phyloP scores from a whole-genome alignment of 116 monocot species.

The Posidonia oceanica region DNA sequence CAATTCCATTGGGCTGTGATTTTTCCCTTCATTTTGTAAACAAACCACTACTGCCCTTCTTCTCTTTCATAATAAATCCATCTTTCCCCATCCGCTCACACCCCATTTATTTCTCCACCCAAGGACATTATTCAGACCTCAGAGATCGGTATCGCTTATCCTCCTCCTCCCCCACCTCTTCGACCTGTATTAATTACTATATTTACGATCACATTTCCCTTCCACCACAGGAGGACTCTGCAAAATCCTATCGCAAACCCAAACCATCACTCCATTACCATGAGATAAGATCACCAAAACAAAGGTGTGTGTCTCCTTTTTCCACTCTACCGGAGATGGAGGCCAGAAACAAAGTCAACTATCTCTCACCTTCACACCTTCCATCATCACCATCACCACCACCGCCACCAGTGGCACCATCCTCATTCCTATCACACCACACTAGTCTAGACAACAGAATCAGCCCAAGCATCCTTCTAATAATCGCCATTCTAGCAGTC shows the following conservation, averaged over 20 bases:
- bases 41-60: background rate
- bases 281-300: background rate
- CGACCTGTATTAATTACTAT: background rate
- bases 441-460: constrained; percentile 31
- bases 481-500: constrained; percentile 52
- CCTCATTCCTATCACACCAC: constrained; percentile 3
- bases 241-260: too few species aligned
- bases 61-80: background rate
- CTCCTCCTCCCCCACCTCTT: background rate
- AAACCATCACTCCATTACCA: background rate
- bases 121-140: background rate
- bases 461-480: constrained; percentile 57
- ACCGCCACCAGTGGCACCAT: background rate
- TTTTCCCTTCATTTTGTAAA: background rate
- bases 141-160: background rate
- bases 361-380: background rate
- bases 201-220: background rate
- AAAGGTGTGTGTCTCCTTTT: background rate
- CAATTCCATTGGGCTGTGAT: background rate
- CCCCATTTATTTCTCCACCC: background rate
- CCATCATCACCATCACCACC: background rate
- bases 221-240: too few species aligned
- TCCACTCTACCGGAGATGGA: background rate
- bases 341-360: background rate
- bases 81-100: background rate